These are phyloP conservation scores for Mangifera indica DNA, from an alignment of 345 rosid genomes.

Conservation along the genomic window DNA sequence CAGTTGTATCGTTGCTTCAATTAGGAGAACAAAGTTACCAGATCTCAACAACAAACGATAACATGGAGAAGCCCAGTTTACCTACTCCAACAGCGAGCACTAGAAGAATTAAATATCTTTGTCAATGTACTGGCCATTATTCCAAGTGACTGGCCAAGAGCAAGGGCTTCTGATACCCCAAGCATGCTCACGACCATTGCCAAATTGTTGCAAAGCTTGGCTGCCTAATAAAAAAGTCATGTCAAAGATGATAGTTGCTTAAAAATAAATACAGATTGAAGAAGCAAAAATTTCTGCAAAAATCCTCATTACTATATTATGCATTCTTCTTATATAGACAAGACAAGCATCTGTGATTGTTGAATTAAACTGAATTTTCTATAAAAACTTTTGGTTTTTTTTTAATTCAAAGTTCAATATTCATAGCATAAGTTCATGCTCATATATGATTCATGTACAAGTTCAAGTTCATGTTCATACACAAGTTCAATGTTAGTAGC, in stretches of 20 bases:
- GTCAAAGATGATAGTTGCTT: conserved; percentile 13
- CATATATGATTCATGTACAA: no score
- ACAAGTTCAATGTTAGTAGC: no score
- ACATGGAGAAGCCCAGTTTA: conserved; percentile 23
- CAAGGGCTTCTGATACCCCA: conserved; percentile 89
- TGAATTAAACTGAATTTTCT: no score
- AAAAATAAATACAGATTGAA: neutral
- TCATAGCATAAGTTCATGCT: no score
- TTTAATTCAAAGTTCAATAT: no score
- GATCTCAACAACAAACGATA: conserved; percentile 8
- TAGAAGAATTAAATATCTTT: conserved; percentile 77
- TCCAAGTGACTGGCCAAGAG: conserved; percentile 87
- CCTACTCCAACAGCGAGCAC: conserved; percentile 97
- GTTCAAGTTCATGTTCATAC: no score
- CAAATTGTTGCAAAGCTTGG: conserved; percentile 92
- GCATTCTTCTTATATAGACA: neutral
- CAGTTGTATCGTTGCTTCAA: neutral
- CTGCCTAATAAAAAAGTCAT: conserved; percentile 51
- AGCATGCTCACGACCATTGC: conserved; percentile 95
- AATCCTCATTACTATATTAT: neutral
- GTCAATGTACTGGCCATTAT: conserved; percentile 64
- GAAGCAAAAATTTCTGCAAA: neutral
- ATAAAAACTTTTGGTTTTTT: no score
- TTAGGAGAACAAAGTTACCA: neutral
- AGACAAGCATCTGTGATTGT: neutral